Conservation (phyloP, 1,139 yeast species). For the Geotrichum macrosporum region DNA sequence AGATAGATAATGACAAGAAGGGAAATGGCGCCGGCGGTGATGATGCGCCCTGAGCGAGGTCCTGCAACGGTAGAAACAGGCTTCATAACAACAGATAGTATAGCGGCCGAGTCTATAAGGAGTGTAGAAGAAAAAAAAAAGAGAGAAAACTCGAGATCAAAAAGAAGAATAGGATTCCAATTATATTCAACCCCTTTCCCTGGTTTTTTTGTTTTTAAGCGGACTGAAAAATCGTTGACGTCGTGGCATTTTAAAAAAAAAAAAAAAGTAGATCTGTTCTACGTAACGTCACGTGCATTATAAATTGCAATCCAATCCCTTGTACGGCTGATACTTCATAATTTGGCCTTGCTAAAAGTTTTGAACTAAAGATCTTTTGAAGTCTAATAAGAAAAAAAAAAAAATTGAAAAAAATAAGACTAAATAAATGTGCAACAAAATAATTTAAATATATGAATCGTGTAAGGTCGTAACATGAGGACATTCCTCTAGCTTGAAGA, state of each 20-base stretch:
- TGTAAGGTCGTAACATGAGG: too few species aligned
- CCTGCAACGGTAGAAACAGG: conserved; percentile 12
- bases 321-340: not conserved
- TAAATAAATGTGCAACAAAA: too few species aligned
- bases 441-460: too few species aligned
- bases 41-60: conserved; percentile 19
- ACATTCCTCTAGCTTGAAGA: not conserved
- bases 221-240: not conserved
- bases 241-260: not conserved
- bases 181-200: too few species aligned
- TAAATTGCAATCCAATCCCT: not conserved
- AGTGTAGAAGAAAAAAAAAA: conserved; percentile 4
- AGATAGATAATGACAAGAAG: conserved; percentile 15
- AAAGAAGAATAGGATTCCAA: not conserved
- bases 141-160: not conserved
- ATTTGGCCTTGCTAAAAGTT: too few species aligned
- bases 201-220: too few species aligned
- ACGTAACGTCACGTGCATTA: not conserved
- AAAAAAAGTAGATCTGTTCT: not conserved
- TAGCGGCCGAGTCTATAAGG: not conserved
- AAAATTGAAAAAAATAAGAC: too few species aligned
- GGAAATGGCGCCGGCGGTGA: conserved; percentile 12
- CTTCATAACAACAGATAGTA: not conserved
- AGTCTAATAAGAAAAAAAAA: too few species aligned
- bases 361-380: too few species aligned